Evolutionary conservation across 441 rosid genomes (phyloP).

Genomic region (Adansonia madagascariensis): DNA sequence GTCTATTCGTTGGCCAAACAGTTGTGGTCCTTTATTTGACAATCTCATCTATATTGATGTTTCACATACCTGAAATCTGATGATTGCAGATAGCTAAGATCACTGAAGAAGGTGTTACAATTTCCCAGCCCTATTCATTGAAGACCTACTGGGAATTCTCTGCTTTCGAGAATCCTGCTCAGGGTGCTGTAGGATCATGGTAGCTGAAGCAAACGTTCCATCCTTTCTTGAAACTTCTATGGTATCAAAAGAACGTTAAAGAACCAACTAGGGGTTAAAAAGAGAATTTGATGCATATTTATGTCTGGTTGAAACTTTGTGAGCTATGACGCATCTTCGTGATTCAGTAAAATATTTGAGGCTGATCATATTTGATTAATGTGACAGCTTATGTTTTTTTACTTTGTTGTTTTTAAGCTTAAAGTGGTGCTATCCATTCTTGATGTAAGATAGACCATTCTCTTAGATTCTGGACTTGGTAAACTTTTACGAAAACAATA

Average conservation of each 20-base stretch:
- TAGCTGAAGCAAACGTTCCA: slow-evolving; percentile 31
- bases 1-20: background rate
- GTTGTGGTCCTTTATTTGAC: background rate
- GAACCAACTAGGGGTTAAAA: background rate
- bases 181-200: slow-evolving; percentile 94
- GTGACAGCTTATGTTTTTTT: background rate
- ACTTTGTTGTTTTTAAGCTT: background rate
- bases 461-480: background rate
- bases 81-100: slow-evolving; percentile 83
- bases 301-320: background rate
- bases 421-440: background rate
- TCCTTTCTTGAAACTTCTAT: background rate
- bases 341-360: background rate
- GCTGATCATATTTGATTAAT: background rate
- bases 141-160: slow-evolving; percentile 86
- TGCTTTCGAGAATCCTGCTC: slow-evolving; percentile 83
- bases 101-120: slow-evolving; percentile 84
- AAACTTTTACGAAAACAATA: background rate
- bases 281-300: slow-evolving; percentile 17
- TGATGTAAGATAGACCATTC: background rate
- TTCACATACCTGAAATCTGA: background rate
- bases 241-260: slow-evolving; percentile 7
- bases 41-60: background rate
- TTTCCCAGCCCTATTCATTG: slow-evolving; percentile 82
- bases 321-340: background rate